These are phyloP conservation scores for Botrytis sinoallii DNA, from an alignment of 2,329 filamentous ascomycete genomes.

Conservation along the genomic window DNA sequence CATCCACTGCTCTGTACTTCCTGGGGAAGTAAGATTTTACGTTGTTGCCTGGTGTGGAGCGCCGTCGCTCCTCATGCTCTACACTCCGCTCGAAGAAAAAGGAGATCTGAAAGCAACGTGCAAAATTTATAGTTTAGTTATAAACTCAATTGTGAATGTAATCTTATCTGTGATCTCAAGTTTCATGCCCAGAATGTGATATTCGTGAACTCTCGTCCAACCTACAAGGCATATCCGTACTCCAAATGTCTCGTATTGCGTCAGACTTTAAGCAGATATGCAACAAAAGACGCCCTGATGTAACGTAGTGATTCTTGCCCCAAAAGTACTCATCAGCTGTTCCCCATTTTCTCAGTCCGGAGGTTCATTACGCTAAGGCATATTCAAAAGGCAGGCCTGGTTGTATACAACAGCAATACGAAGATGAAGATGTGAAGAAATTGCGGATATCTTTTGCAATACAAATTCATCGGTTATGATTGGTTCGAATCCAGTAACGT, in stretches of 20 bases:
- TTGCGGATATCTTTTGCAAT: neutral
- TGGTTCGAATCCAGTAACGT: conserved; percentile 2
- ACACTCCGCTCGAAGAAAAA: neutral
- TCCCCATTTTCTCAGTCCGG: neutral
- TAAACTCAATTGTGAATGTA: neutral
- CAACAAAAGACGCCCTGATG: neutral
- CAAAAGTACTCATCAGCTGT: neutral
- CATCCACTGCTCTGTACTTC: neutral
- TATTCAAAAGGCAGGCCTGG: no score
- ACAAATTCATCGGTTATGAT: neutral
- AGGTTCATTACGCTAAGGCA: neutral
- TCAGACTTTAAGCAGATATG: neutral
- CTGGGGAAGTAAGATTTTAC: neutral
- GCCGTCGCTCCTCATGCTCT: neutral
- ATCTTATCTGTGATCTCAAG: neutral
- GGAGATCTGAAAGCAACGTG: neutral
- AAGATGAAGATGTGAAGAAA: neutral
- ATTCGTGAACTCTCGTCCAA: neutral
- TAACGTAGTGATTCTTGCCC: neutral
- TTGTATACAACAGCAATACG: neutral
- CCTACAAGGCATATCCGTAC: neutral
- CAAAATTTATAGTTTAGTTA: neutral
- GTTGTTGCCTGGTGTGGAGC: neutral
- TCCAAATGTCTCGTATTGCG: neutral
- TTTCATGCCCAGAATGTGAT: neutral